phyloP scores from a whole-genome alignment of 768 basidiomycete genomes.

The Boletus insuetus region DNA sequence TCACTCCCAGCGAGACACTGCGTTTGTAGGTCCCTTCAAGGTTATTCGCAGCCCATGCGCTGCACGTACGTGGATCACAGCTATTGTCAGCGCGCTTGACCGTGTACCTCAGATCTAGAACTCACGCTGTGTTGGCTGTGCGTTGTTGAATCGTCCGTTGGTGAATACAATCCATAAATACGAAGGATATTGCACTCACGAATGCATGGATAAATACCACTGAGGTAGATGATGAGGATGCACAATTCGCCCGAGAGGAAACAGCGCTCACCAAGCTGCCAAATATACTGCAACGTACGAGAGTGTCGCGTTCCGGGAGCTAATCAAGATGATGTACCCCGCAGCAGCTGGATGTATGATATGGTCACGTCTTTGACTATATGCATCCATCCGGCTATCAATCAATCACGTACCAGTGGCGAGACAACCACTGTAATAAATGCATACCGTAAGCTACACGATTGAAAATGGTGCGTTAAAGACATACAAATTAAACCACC shows the following conservation, averaged over 20 bases:
- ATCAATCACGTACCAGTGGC: constrained; percentile 21
- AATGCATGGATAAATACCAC: constrained; percentile 75
- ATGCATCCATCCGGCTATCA: not conserved
- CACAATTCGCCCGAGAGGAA: not conserved
- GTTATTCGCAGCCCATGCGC: constrained; percentile 64
- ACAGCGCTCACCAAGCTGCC: constrained; percentile 55
- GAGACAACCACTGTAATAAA: constrained; percentile 23
- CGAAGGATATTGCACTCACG: constrained; percentile 40
- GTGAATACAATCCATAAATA: not conserved
- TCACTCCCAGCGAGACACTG: constrained; percentile 67
- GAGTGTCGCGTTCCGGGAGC: constrained; percentile 57
- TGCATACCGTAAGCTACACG: not conserved
- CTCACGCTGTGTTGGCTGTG: constrained; percentile 59
- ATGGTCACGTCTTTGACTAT: not conserved
- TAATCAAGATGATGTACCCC: constrained; percentile 71
- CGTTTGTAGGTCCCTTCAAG: constrained; percentile 77
- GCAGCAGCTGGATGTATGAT: constrained; percentile 38
- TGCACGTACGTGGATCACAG: constrained; percentile 6
- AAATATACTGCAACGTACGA: constrained; percentile 74
- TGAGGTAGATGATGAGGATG: constrained; percentile 17
- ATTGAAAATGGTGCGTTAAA: not conserved
- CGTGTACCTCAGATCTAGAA: not conserved
- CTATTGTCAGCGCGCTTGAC: not conserved
- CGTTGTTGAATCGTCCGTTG: not conserved
- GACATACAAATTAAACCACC: constrained; percentile 61